Conservation (phyloP, 805 yeast species). For the Yarrowia phangngaensis region DNA sequence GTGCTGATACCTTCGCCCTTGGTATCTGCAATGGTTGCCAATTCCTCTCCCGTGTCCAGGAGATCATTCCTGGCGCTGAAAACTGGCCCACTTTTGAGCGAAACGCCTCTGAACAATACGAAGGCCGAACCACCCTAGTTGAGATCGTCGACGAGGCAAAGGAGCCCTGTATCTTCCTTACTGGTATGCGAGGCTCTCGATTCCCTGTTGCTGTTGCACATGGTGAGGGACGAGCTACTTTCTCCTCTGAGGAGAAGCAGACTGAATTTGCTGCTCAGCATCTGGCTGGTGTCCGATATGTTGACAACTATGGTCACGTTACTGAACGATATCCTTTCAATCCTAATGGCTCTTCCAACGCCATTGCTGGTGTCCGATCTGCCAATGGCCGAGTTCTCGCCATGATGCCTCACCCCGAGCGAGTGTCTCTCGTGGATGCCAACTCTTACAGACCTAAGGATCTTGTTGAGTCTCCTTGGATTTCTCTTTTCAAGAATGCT, state of each 20-base stretch:
- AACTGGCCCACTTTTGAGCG: conserved; percentile 95
- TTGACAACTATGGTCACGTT: conserved; percentile 83
- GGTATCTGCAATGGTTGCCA: conserved; percentile 99
- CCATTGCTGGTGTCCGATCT: conserved; percentile 86
- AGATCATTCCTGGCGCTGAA: conserved; percentile 86
- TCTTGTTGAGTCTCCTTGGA: conserved; percentile 95
- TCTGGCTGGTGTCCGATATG: conserved; percentile 68
- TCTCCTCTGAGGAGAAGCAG: conserved; percentile 48
- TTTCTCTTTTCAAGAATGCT: conserved; percentile 84
- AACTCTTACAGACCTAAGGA: conserved; percentile 60
- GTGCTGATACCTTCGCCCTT: conserved; percentile 90
- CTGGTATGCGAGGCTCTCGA: conserved; percentile 88
- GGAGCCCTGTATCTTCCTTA: conserved; percentile 64
- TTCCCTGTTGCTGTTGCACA: conserved; percentile 98
- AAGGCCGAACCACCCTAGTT: conserved; percentile 88
- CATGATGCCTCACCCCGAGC: conserved; percentile 99
- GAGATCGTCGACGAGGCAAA: conserved; percentile 62
- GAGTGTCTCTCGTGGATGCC: conserved; percentile 80
- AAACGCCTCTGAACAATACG: conserved; percentile 90
- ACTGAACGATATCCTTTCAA: conserved; percentile 87
- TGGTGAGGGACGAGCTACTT: conserved; percentile 93
- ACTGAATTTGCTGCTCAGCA: conserved; percentile 47
- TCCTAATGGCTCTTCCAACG: conserved; percentile 93
- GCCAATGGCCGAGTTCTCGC: conserved; percentile 94
- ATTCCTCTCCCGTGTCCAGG: conserved; percentile 81